Base-by-base conservation (phyloP, 805 yeast genomes). In the Teunomyces funiuensis region DNA sequence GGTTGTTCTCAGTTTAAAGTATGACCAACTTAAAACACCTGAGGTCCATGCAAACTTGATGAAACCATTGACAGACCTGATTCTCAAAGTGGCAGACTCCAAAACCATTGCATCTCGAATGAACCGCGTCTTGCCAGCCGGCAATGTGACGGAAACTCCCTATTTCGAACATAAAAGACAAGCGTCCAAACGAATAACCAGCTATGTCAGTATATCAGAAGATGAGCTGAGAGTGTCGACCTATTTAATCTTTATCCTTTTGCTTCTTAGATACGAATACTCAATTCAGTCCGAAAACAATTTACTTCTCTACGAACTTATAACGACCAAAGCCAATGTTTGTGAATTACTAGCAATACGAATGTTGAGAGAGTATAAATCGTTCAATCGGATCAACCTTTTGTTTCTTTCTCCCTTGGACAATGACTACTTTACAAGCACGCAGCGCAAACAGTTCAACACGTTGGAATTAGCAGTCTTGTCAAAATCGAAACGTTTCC, bases 281-380 rank as follows among this genome's bases (percentile, higher is more conserved):
- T 46, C 58, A 38, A 65, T 69, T 25, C 74, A 69, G 45, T 55
- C 67, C 3, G 69, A 68, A 37, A 61, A 61, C 47, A 66, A 69
- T 43, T 52, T 67, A 43, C 60, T 68, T 13, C 51, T 58, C 42
- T 66, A 51, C 43, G 74, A 69, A 28, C 52, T 69, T 33, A 53
- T 69, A 39, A 43, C 43, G 10, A 75, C 82, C 3, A 69, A 79
- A 40, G 71, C 81, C 25, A 68, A 61, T 42, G 62, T 76, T 3
- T 78, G 83, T 50, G 83, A 78, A 54, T 50, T 74, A n/a, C 58
- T 77, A 26, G 79, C 82, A 2, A 63, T 75, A 15, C 60, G 78
- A 45, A 64, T 78, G 54, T 59, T 77, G 22, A 58, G 74, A 33
- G 80, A 74, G 42, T 74, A 69, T 46, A 63, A 63, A 31, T 61